phyloP scores from a whole-genome alignment of 345 rosid genomes.

The Mangifera indica region DNA sequence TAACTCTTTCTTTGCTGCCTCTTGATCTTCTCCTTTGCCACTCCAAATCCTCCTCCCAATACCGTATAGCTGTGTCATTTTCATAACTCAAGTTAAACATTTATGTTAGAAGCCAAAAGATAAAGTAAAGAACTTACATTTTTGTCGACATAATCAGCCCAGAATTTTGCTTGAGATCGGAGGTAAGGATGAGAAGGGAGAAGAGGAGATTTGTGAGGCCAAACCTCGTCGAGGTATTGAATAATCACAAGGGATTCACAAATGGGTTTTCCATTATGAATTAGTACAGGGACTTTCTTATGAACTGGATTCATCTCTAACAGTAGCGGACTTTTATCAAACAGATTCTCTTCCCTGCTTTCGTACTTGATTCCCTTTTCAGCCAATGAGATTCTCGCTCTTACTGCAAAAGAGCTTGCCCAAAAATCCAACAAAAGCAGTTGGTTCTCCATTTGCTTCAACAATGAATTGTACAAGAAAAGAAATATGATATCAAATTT shows the following conservation, averaged over 20 bases:
- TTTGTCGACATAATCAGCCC: slow-evolving; percentile 14
- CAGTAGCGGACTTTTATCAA: background rate
- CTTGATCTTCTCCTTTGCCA: slow-evolving; percentile 6
- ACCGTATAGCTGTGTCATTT: background rate
- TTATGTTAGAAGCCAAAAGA: no score
- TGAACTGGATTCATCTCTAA: background rate
- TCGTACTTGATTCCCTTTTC: slow-evolving; percentile 11
- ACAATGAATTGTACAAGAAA: background rate
- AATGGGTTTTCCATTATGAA: slow-evolving; percentile 1
- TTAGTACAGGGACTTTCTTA: background rate
- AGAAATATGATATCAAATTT: no score
- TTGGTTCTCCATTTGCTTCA: background rate
- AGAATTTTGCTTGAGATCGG: slow-evolving; percentile 7
- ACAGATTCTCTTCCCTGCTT: background rate
- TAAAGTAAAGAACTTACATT: background rate
- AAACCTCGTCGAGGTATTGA: slow-evolving; percentile 4
- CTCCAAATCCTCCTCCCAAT: background rate
- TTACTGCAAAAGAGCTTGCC: background rate
- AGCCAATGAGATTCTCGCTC: background rate
- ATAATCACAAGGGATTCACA: background rate
- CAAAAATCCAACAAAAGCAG: background rate
- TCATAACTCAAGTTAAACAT: no score
- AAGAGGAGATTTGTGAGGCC: background rate
- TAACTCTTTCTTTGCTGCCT: slow-evolving; percentile 1
- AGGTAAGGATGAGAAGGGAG: slow-evolving; percentile 1